Evolutionary conservation across 2,329 filamentous ascomycete species (phyloP), one percentile per base, ranked within the genome.

Genomic region (Claviceps paspali): DNA sequence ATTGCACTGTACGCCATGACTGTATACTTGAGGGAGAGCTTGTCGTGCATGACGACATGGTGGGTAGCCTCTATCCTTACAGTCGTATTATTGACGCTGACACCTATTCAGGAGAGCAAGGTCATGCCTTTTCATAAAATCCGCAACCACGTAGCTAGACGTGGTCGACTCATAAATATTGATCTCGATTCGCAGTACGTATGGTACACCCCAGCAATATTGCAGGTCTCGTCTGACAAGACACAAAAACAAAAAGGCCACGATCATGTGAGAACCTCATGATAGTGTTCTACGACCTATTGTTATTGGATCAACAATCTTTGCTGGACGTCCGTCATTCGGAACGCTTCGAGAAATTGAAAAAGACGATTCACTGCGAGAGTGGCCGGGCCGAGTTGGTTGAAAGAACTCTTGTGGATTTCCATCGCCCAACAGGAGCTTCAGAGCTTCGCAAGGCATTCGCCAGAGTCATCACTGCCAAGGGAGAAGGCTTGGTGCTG

Each of bases 21-120:
- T 92, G 83, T 46, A 88, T 94, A 31, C 55, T 94, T 1, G 80
- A 94, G 49, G 85, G 83, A 2, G 87, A 95, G 51, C 61, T 94
- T 38, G 67, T 91, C 5, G 79, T 88, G 2, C 92, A 79, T 55
- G 82, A 73, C 51, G 76, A 84, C 36, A 61, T 64, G 47, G 68
- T 67, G 50, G 33, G 56, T 47, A 24, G 32, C 5, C 6, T 7
- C 12, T 2, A 2, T 2, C 18, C 10, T 17, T 4, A 2, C 14
- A 21, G 19, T 9, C 18, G 14, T 29, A 10, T n/a, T 3, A 7
- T 14, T 5, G 8, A 5, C 6, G 19, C 44, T 53, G 21, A 52
- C 39, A 19, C 22, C 8, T 29, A 28, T 8, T 17, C 33, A 73
- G 57, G 64, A 79, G 30, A 57, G 68, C 17, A 70, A 64, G 27